Evolutionary conservation across 352 stramenopile species (phyloP).

Genomic region (Pythium periplocum): DNA sequence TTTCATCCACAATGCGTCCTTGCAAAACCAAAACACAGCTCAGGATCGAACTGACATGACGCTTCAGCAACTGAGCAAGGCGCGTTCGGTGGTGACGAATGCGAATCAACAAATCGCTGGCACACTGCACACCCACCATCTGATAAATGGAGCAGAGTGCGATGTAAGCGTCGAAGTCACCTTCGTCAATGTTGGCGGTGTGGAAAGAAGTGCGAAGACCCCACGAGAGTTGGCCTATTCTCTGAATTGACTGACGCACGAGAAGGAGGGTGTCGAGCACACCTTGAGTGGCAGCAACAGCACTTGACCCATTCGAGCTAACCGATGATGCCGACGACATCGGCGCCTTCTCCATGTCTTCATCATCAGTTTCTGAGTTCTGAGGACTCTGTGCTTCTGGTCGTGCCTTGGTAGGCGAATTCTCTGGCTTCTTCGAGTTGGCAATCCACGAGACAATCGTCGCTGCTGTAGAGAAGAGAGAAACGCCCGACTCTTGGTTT

Average conservation of each 20-base stretch:
- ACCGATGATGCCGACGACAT: slow-evolving; percentile 49
- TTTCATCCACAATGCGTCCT: slow-evolving; percentile 62
- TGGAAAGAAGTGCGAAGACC: slow-evolving; percentile 79
- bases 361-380: slow-evolving; percentile 71
- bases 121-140: slow-evolving; percentile 47
- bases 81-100: slow-evolving; percentile 64
- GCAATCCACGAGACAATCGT: slow-evolving; percentile 66
- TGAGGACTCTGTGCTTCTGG: slow-evolving; percentile 34
- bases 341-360: slow-evolving; percentile 61
- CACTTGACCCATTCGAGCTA: slow-evolving; percentile 48
- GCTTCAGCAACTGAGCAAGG: slow-evolving; percentile 65
- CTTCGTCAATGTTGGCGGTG: slow-evolving; percentile 77
- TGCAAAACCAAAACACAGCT: slow-evolving; percentile 73
- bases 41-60: slow-evolving; percentile 64
- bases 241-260: slow-evolving; percentile 82
- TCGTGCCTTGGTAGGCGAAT: slow-evolving; percentile 4
- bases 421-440: slow-evolving; percentile 39
- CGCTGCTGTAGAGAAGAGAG: slow-evolving; percentile 34
- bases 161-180: slow-evolving; percentile 80
- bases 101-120: slow-evolving; percentile 66
- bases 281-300: slow-evolving; percentile 40
- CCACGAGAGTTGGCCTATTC: slow-evolving; percentile 79
- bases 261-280: slow-evolving; percentile 75
- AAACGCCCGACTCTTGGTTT: slow-evolving; percentile 24
- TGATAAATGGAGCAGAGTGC: slow-evolving; percentile 86